Percentiles rank a stretch among this genome's conserved stretches.
These are phyloP conservation scores for Trichoderma polysporum DNA, from an alignment of 2,329 filamentous ascomycete genomes.

Conservation along the genomic window DNA sequence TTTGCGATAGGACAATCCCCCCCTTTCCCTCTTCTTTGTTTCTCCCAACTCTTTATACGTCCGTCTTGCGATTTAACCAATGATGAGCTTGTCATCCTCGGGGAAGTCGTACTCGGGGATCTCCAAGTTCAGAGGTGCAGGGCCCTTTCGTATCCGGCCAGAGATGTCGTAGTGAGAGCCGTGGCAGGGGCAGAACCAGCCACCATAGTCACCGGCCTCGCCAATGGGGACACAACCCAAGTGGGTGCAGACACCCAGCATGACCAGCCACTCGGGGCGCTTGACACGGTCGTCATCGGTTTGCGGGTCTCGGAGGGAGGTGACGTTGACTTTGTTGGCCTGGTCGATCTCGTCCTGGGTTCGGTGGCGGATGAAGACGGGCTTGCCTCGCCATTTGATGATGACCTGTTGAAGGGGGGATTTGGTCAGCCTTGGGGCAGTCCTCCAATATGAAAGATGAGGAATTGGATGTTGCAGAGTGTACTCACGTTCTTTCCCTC, in stretches of 20 bases:
- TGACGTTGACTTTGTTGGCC: slow-evolving; percentile 83
- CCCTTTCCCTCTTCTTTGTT: slow-evolving; percentile 22
- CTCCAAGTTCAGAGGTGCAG: slow-evolving; percentile 96
- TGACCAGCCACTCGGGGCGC: slow-evolving; percentile 98
- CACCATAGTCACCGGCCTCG: slow-evolving; percentile 95
- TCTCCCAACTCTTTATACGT: slow-evolving; percentile 8
- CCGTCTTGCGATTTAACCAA: slow-evolving; percentile 69
- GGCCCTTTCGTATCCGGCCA: slow-evolving; percentile 95
- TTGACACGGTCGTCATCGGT: slow-evolving; percentile 89
- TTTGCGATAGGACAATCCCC: slow-evolving; percentile 12
- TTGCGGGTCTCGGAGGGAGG: slow-evolving; percentile 86
- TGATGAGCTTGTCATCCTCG: slow-evolving; percentile 82
- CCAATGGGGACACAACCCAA: slow-evolving; percentile 98
- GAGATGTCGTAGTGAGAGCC: slow-evolving; percentile 99
- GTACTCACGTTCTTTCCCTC: slow-evolving; percentile 96
- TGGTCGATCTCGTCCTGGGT: slow-evolving; percentile 91
- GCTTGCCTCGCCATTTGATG: slow-evolving; percentile 99
- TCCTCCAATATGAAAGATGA: too few species aligned
- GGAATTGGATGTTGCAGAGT: not conserved
- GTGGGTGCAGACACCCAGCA: slow-evolving; percentile 99
- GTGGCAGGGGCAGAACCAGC: slow-evolving; percentile 99
- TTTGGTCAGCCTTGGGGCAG: not conserved
- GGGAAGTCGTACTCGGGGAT: slow-evolving; percentile 91
- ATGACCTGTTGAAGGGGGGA: slow-evolving; percentile 65
- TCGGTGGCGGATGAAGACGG: slow-evolving; percentile 99